Conservation (phyloP, 1,139 yeast species). For the Taphrina flavorubra region DNA sequence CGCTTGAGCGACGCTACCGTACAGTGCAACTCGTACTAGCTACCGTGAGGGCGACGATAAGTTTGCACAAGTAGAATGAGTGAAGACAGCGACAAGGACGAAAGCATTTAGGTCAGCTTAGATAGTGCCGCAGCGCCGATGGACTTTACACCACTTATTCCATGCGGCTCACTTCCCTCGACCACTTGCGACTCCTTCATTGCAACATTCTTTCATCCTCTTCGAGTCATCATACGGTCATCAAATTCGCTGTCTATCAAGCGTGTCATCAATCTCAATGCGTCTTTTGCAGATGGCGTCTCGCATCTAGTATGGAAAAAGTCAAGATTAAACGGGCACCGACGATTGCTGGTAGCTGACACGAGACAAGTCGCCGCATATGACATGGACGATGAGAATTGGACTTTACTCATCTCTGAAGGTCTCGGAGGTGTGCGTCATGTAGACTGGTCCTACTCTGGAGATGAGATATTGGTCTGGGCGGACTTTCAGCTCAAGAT, state of each 20-base stretch:
- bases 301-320: constrained; percentile 25
- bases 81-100: too few species aligned
- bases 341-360: constrained; percentile 44
- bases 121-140: background rate
- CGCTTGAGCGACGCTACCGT: background rate
- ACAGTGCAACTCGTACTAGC: too few species aligned
- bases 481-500: constrained; percentile 45
- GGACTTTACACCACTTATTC: constrained; percentile 37
- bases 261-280: constrained; percentile 37
- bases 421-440: constrained; percentile 42
- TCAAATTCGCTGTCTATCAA: constrained; percentile 40
- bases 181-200: constrained; percentile 27
- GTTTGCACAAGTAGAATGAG: too few species aligned
- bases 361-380: constrained; percentile 43
- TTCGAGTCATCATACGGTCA: constrained; percentile 38
- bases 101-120: too few species aligned
- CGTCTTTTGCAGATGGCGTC: constrained; percentile 27
- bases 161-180: constrained; percentile 24
- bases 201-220: constrained; percentile 31
- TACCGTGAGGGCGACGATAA: too few species aligned
- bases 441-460: constrained; percentile 46
- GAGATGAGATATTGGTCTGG: constrained; percentile 44
- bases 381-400: constrained; percentile 43
- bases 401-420: constrained; percentile 40
- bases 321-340: constrained; percentile 35